Evolutionary conservation across 2,329 filamentous ascomycete genomes (phyloP).

Genomic region (Furcasterigmium furcatum): DNA sequence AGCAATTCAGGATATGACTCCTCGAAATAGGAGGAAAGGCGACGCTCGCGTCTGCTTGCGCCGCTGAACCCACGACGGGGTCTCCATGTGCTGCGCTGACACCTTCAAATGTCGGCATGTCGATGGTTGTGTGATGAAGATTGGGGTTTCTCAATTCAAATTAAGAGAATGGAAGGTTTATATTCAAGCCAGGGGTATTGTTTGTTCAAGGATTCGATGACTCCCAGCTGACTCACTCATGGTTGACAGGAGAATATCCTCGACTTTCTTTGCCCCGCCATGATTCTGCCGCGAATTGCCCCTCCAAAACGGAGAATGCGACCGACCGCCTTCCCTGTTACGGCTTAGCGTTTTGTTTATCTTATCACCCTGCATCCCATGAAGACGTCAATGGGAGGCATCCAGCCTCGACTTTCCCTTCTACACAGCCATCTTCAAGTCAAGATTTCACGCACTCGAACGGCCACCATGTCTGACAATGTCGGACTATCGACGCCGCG

Average conservation of each 20-base stretch:
- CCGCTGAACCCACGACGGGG: constrained; percentile 6
- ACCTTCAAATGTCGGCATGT: constrained; percentile 27
- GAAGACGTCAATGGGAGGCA: not conserved
- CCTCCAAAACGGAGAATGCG: not conserved
- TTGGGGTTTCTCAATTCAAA: too few relatives aligned
- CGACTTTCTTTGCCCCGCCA: constrained; percentile 1
- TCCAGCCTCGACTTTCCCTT: not conserved
- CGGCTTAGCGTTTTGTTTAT: not conserved
- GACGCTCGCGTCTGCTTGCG: constrained; percentile 31
- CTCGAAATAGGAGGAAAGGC: constrained; percentile 82
- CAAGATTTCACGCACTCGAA: not conserved
- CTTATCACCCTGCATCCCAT: not conserved
- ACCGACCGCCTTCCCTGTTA: not conserved
- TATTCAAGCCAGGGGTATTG: too few relatives aligned
- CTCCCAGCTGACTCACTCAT: constrained; percentile 1
- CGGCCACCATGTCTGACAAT: constrained; percentile 80
- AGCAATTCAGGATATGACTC: constrained; percentile 89
- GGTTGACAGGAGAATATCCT: not conserved
- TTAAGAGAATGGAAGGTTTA: too few relatives aligned
- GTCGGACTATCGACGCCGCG: constrained; percentile 93
- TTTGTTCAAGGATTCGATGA: not conserved
- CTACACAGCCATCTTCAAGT: not conserved
- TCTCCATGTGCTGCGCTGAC: constrained; percentile 11
- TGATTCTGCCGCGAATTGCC: constrained; percentile 1
- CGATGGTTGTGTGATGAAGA: not conserved